These are phyloP conservation scores for Ilex aquifolium DNA, from an alignment of 257 asterid genomes.

Conservation along the genomic window DNA sequence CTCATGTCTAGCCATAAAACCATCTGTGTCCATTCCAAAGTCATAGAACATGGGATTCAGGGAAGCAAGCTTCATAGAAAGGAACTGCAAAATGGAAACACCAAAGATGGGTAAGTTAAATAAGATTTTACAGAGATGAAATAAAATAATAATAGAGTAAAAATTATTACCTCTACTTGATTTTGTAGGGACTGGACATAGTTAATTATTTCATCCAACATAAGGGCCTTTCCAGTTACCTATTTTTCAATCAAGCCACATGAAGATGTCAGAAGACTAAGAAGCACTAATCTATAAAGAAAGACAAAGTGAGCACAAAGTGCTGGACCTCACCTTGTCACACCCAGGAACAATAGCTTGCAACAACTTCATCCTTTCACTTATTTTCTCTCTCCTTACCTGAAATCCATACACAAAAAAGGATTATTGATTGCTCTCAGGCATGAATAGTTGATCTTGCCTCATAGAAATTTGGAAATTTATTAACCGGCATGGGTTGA, in stretches of 20 bases:
- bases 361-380: conserved; percentile 79
- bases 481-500: neutral
- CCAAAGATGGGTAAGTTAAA: no score
- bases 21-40: conserved; percentile 67
- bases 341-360: conserved; percentile 88
- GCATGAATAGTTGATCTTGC: neutral
- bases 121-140: neutral
- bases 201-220: conserved; percentile 90
- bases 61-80: conserved; percentile 86
- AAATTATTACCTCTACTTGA: conserved; percentile 70
- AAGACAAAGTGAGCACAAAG: conserved; percentile 14
- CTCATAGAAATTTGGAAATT: neutral
- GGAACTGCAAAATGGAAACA: conserved; percentile 44
- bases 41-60: conserved; percentile 57
- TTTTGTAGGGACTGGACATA: conserved; percentile 84
- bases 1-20: conserved; percentile 53
- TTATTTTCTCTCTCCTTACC: conserved; percentile 81
- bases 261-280: conserved; percentile 18
- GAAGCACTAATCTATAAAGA: neutral
- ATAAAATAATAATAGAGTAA: neutral
- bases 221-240: conserved; percentile 94
- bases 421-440: neutral
- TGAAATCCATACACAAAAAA: conserved; percentile 10
- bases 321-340: conserved; percentile 52
- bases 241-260: conserved; percentile 41